Evolutionary conservation across 2,329 filamentous ascomycete species (phyloP), one percentile per base, ranked within the genome.

Genomic region (Talaromyces sp.): DNA sequence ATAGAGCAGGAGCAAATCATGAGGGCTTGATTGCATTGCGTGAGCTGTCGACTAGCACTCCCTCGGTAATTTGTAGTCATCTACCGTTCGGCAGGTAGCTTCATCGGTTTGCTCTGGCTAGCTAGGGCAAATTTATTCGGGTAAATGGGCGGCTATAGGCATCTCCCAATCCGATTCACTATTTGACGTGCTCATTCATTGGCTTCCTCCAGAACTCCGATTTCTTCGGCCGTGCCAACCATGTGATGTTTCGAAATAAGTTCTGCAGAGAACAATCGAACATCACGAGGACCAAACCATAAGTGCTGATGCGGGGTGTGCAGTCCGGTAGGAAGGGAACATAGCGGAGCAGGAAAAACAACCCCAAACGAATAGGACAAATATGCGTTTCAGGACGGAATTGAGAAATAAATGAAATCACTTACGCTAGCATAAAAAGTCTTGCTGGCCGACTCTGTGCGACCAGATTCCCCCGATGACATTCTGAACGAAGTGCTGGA

Each of bases 371-470:
- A 53, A 28, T 35, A 22, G 53, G 15, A 10, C 28, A 58, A 36
- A 21, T 9, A 35, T 37, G 40, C 40, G 37, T 35, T 37, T 17
- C 31, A 37, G 21, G 35, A 43, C 17, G 13, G 28, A 48, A 21
- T 28, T 37, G 31, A 25, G 19, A 54, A 59, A 46, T 53, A 53
- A 43, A 55, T 45, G 43, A 31, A 46, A 37, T 25, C 40, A 70
- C 71, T 70, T 63, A 73, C 71, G 61, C 67, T 69, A 43, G 69
- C 69, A 62, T 69, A 71, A 56, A 68, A 73, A 60, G 66, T 72
- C 62, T 70, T 71, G 62, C 67, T 65, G n/a, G 67, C 67, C 41
- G 67, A 68, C 46, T 67, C 66, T 57, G 67, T 65, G 45, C 66
- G 68, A 56, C 65, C 63, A 43, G 64, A 65, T 43, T 57, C 58